phyloP scores from a whole-genome alignment of 2,329 filamentous ascomycete species.

The Pseudogymnoascus destructans region DNA sequence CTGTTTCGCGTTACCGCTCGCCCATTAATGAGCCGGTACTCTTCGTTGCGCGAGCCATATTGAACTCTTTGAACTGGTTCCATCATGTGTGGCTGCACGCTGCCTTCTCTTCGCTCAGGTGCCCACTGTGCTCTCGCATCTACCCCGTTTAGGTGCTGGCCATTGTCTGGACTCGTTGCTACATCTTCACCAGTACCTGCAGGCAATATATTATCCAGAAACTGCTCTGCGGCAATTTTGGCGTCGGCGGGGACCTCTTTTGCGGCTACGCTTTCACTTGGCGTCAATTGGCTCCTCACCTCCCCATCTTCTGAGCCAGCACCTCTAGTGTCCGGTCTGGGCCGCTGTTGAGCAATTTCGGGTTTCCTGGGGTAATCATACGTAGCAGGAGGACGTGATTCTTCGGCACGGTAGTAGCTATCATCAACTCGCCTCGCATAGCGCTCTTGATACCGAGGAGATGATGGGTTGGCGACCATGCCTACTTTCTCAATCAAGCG shows the following conservation, averaged over 20 bases:
- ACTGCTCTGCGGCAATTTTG: constrained; percentile 28
- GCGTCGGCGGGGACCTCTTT: constrained; percentile 19
- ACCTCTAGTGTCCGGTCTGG: constrained; percentile 18
- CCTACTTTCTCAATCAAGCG: constrained; percentile 1
- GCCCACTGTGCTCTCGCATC: constrained; percentile 15
- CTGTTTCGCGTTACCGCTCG: not conserved
- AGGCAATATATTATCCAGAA: constrained; percentile 27
- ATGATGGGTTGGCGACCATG: not conserved
- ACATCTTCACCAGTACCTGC: constrained; percentile 14
- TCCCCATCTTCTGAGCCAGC: constrained; percentile 30
- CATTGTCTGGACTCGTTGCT: constrained; percentile 10
- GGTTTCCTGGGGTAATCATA: not conserved
- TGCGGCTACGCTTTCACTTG: constrained; percentile 10
- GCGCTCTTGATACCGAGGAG: not conserved
- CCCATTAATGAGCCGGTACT: not conserved
- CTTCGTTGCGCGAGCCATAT: not conserved
- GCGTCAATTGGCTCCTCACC: constrained; percentile 19
- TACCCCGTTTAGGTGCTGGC: constrained; percentile 13
- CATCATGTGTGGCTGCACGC: not conserved
- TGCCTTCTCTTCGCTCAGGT: constrained; percentile 12
- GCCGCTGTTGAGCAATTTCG: not conserved
- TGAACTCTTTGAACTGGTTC: not conserved
- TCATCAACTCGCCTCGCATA: not conserved
- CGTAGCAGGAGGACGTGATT: not conserved
- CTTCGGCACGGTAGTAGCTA: not conserved